Evolutionary conservation across 257 asterid genomes (phyloP).

Genomic region (Solanum stenotomum): DNA sequence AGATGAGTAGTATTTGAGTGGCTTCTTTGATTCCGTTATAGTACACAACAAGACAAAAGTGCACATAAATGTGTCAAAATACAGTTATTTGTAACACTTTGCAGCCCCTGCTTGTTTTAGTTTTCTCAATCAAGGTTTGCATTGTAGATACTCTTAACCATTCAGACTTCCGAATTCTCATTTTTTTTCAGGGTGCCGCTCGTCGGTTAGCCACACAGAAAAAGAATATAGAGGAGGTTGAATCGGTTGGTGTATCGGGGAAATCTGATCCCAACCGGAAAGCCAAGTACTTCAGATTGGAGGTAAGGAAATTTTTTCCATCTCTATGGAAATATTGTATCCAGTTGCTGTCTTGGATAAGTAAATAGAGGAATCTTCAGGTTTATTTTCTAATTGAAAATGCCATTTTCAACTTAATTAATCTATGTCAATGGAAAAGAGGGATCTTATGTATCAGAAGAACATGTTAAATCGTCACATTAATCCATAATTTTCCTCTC

Average conservation of each 20-base stretch:
- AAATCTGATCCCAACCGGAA: constrained; percentile 61
- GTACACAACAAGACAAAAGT: not conserved
- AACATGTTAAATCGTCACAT: not conserved
- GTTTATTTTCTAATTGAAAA: not conserved
- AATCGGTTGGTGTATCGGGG: constrained; percentile 82
- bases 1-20: not conserved
- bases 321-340: not conserved
- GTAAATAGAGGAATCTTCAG: not conserved
- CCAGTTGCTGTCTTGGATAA: not conserved
- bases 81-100: not conserved
- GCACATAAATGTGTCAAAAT: not conserved
- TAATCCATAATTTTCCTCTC: not conserved
- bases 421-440: not conserved
- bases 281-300: constrained; percentile 65
- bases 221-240: constrained; percentile 69
- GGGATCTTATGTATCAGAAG: not conserved
- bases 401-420: not conserved
- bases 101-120: not conserved
- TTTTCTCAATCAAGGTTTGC: not conserved
- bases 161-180: not conserved
- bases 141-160: not conserved
- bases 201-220: constrained; percentile 77
- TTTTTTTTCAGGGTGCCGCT: constrained; percentile 74
- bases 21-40: not conserved
- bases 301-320: constrained; percentile 32